Percentiles rank a stretch among this genome's conserved stretches.
Evolutionary conservation across 257 asterid genomes (phyloP).

Genomic region (Capsicum rhomboideum): DNA sequence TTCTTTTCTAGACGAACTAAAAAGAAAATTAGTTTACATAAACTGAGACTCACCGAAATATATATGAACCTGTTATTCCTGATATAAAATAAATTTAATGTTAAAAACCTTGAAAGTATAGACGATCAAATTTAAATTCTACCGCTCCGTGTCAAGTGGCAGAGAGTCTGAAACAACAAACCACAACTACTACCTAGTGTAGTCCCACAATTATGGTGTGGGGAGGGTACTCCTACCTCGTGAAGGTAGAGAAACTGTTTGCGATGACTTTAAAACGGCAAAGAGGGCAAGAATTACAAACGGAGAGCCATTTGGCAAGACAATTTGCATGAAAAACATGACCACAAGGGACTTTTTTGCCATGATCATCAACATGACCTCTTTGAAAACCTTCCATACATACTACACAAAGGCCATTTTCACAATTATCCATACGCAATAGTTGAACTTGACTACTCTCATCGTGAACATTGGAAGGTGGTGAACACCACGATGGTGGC

Average conservation of each 20-base stretch:
- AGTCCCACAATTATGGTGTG: no score
- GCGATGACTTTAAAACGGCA: not conserved
- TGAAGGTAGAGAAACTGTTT: no score
- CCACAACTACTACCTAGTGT: no score
- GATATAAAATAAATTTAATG: not conserved
- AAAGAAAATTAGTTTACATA: no score
- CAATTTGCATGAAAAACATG: slow-evolving; percentile 7
- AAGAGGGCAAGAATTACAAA: not conserved
- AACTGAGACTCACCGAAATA: not conserved
- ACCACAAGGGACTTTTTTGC: not conserved
- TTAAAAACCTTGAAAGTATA: not conserved
- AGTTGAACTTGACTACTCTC: not conserved
- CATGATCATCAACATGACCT: not conserved
- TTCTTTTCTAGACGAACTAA: no score
- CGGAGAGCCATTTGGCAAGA: not conserved
- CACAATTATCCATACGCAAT: not conserved
- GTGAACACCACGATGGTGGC: not conserved
- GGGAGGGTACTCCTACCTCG: no score
- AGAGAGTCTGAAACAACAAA: not conserved
- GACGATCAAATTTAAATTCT: not conserved
- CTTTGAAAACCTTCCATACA: not conserved
- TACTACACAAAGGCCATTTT: not conserved
- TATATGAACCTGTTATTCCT: not conserved
- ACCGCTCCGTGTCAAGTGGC: fast-evolving
- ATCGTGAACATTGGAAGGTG: not conserved